Evolutionary conservation across 169 alveolate genomes (phyloP).

Genomic region (Plasmodium vinckei): DNA sequence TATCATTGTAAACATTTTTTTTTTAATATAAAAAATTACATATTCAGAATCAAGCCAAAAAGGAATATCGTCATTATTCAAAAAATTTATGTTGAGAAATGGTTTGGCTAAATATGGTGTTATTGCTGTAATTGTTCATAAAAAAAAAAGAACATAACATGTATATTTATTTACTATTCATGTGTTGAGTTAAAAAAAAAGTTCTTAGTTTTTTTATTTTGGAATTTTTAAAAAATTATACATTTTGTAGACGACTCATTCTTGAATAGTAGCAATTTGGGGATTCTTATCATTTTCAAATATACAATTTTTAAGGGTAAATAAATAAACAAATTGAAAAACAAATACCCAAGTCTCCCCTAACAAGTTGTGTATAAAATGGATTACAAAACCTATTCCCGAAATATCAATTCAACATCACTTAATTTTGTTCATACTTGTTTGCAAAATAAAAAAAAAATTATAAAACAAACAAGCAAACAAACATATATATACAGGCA

Average conservation of each 20-base stretch:
- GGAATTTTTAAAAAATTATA: neutral
- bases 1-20: too few species aligned
- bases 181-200: neutral
- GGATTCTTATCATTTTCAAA: conserved; percentile 12
- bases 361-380: too few species aligned
- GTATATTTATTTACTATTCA: neutral
- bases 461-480: neutral
- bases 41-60: conserved; percentile 80
- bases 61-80: conserved; percentile 63
- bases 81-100: conserved; percentile 80
- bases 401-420: neutral
- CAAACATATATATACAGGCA: neutral
- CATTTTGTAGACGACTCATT: conserved; percentile 22
- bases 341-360: too few species aligned
- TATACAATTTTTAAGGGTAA: neutral
- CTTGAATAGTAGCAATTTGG: conserved; percentile 7
- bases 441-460: neutral
- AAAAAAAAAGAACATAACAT: neutral
- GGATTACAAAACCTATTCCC: neutral
- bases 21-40: conserved; percentile 45
- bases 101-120: conserved; percentile 86
- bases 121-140: neutral
- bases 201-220: neutral
- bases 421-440: neutral
- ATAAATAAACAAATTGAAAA: neutral